Evolutionary conservation across 2,329 filamentous ascomycete genomes (phyloP).

Genomic region (Gaeumannomyces tritici): DNA sequence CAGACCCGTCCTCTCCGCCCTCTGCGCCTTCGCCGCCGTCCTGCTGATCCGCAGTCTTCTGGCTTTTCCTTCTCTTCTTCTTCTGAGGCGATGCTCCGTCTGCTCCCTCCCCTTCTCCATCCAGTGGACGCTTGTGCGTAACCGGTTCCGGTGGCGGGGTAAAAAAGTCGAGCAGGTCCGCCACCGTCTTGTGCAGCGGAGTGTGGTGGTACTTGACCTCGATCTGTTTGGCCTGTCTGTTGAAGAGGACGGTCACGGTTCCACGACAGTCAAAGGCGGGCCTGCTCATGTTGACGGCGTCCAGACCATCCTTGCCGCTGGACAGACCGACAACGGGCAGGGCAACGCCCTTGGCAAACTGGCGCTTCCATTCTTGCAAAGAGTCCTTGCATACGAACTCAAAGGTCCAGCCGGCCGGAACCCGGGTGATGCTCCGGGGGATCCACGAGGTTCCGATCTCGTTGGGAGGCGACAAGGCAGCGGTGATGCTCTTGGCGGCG

Average conservation of each 20-base stretch:
- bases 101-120: slow-evolving; percentile 2
- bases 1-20: background rate
- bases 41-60: background rate
- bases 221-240: slow-evolving; percentile 34
- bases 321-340: slow-evolving; percentile 37
- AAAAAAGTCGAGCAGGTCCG: slow-evolving; percentile 35
- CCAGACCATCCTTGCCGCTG: slow-evolving; percentile 33
- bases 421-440: slow-evolving; percentile 32
- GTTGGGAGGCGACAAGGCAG: slow-evolving; percentile 32
- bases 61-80: slow-evolving; percentile 3
- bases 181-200: slow-evolving; percentile 46
- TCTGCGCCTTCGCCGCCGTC: background rate
- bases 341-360: slow-evolving; percentile 29
- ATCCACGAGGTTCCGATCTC: slow-evolving; percentile 33
- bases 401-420: slow-evolving; percentile 41
- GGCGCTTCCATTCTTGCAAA: slow-evolving; percentile 37
- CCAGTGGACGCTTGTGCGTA: slow-evolving; percentile 6
- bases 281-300: slow-evolving; percentile 37
- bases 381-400: slow-evolving; percentile 45
- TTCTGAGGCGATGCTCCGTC: background rate
- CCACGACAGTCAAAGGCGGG: slow-evolving; percentile 52
- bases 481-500: slow-evolving; percentile 38
- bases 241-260: slow-evolving; percentile 37
- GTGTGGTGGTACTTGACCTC: slow-evolving; percentile 47
- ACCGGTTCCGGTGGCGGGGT: slow-evolving; percentile 29